Conservation (phyloP, 108 stramenopile species). For the Schizochytrium sp. region DNA sequence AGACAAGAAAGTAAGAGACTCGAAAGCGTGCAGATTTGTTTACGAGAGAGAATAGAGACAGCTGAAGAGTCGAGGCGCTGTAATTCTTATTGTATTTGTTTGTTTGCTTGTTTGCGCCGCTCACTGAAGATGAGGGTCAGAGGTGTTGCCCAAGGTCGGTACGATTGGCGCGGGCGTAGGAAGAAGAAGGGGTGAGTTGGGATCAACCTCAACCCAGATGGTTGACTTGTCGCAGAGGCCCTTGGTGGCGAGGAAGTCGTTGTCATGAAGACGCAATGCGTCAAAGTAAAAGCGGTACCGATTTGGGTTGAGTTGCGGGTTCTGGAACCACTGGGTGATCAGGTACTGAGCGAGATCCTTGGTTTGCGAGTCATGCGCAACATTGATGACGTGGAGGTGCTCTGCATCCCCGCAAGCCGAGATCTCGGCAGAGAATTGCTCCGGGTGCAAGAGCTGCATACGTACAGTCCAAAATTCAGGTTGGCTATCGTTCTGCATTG, state of each 20-base stretch:
- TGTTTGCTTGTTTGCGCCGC: too few species aligned
- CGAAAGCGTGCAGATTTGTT: too few species aligned
- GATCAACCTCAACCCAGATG: background rate
- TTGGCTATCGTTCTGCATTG: background rate
- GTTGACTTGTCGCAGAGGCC: background rate
- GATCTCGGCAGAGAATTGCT: background rate
- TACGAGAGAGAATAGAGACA: too few species aligned
- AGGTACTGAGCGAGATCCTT: background rate
- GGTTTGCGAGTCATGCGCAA: background rate
- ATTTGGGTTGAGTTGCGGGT: background rate
- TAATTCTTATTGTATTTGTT: too few species aligned
- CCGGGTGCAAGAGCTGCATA: background rate
- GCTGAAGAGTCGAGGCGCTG: too few species aligned
- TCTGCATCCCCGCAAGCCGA: background rate
- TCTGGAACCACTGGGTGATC: background rate
- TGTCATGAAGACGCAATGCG: background rate
- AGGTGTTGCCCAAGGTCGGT: too few species aligned
- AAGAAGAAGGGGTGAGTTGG: background rate
- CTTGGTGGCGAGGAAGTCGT: background rate
- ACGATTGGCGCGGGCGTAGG: background rate
- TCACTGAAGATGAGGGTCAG: too few species aligned
- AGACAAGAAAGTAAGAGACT: too few species aligned
- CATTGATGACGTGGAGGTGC: background rate
- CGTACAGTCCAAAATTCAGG: background rate
- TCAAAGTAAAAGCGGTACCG: background rate